Evolutionary conservation across 768 basidiomycete genomes (phyloP).

Genomic region (Cyathus striatus): DNA sequence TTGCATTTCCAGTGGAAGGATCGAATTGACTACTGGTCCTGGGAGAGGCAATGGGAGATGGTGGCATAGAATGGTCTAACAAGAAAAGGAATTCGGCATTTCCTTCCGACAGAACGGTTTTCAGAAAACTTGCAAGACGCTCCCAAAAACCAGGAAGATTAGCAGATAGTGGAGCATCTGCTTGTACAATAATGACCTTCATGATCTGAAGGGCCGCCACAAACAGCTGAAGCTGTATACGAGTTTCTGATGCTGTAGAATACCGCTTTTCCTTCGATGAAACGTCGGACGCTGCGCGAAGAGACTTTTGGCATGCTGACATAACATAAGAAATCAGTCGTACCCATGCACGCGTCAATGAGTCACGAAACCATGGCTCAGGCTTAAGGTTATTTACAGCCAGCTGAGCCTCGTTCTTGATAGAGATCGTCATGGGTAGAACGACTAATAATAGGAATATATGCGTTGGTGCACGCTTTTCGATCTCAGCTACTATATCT

Average conservation of each 20-base stretch:
- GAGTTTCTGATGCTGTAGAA: conserved; percentile 11
- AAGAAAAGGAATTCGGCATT: conserved; percentile 56
- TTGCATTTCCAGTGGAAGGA: conserved; percentile 10
- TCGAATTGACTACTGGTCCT: conserved; percentile 37
- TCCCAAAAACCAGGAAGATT: conserved; percentile 58
- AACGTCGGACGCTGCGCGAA: conserved; percentile 27
- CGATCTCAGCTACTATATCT: conserved; percentile 53
- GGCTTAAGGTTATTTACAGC: conserved; percentile 31
- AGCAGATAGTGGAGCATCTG: conserved; percentile 51
- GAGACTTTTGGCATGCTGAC: conserved; percentile 40
- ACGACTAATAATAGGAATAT: conserved; percentile 61
- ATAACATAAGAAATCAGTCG: conserved; percentile 59
- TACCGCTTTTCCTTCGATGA: conserved; percentile 36
- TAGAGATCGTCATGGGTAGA: conserved; percentile 50
- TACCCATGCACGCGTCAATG: conserved; percentile 49
- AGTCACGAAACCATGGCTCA: conserved; percentile 41
- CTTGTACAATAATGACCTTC: conserved; percentile 63
- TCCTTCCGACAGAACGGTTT: conserved; percentile 48
- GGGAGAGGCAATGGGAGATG: conserved; percentile 52
- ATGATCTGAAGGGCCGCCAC: conserved; percentile 59
- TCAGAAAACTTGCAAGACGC: conserved; percentile 51
- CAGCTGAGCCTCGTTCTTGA: conserved; percentile 47
- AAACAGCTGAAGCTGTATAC: conserved; percentile 33
- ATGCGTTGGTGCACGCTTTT: conserved; percentile 48
- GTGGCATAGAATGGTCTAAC: conserved; percentile 35